Percentiles rank a stretch among this genome's conserved stretches.
These are phyloP conservation scores for Alternaria atra DNA, from an alignment of 2,329 filamentous ascomycete species.

Conservation along the genomic window DNA sequence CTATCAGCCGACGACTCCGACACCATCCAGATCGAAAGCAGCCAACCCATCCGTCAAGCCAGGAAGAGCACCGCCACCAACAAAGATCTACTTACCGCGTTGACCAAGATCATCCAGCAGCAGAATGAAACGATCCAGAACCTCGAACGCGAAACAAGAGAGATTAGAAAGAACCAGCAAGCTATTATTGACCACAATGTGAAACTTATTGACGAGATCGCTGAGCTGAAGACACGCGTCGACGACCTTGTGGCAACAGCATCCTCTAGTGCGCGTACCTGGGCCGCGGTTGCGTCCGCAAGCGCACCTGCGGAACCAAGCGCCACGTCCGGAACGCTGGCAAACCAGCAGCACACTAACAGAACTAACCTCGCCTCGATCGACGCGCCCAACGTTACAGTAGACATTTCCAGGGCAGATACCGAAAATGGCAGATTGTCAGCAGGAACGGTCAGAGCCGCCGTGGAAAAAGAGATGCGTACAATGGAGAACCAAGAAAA, in stretches of 20 bases:
- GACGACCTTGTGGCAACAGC: constrained; percentile 11
- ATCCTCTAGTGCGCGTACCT: constrained; percentile 9
- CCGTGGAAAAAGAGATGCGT: neutral
- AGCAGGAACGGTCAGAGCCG: constrained; percentile 4
- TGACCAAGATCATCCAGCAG: constrained; percentile 14
- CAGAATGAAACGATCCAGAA: constrained; percentile 11
- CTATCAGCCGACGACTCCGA: constrained; percentile 12
- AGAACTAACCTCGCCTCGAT: constrained; percentile 5
- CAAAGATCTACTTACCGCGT: constrained; percentile 12
- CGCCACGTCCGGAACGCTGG: constrained; percentile 5
- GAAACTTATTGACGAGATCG: constrained; percentile 11
- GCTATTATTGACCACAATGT: constrained; percentile 12
- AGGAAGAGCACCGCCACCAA: constrained; percentile 14
- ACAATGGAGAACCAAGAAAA: constrained; percentile 10
- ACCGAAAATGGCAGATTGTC: constrained; percentile 13
- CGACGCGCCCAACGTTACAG: constrained; percentile 1
- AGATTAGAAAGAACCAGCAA: constrained; percentile 11
- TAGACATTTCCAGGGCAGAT: constrained; percentile 14
- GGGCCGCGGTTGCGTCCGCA: constrained; percentile 8
- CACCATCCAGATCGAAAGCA: constrained; percentile 11
- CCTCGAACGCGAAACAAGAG: constrained; percentile 4
- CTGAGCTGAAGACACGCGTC: constrained; percentile 15
- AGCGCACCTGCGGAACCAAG: constrained; percentile 4
- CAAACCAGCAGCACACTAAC: constrained; percentile 8
- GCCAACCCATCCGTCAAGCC: constrained; percentile 4